Percentiles rank a stretch among this genome's conserved stretches.
Conservation (phyloP, 192 early-diverging fungal species). For the Coemansia interrupta region DNA sequence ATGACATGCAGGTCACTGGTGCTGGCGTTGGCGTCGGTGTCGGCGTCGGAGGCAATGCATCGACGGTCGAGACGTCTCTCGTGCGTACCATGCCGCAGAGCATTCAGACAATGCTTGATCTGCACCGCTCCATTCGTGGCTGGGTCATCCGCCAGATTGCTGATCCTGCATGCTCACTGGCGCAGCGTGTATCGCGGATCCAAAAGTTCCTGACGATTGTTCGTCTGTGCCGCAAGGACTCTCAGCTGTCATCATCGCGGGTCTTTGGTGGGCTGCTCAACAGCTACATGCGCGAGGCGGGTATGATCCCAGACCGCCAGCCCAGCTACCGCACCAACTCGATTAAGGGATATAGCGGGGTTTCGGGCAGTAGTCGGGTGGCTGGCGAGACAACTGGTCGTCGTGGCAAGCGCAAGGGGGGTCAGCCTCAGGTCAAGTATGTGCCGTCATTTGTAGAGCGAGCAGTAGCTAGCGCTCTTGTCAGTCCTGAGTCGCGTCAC, state of each 20-base stretch:
- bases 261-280: slow-evolving; percentile 50
- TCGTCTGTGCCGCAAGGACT: slow-evolving; percentile 53
- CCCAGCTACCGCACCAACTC: slow-evolving; percentile 43
- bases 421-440: slow-evolving; percentile 38
- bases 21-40: slow-evolving; percentile 15
- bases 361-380: slow-evolving; percentile 16
- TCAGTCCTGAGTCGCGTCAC: slow-evolving; percentile 67
- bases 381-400: slow-evolving; percentile 26
- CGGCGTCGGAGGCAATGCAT: slow-evolving; percentile 13
- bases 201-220: slow-evolving; percentile 62
- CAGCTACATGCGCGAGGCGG: slow-evolving; percentile 50
- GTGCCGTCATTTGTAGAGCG: slow-evolving; percentile 71
- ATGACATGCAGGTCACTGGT: slow-evolving; percentile 12
- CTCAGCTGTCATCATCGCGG: slow-evolving; percentile 35
- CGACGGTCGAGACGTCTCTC: slow-evolving; percentile 55
- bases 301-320: slow-evolving; percentile 50
- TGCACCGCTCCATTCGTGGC: slow-evolving; percentile 65
- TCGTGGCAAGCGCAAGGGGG: slow-evolving; percentile 38
- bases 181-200: slow-evolving; percentile 57
- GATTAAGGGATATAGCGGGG: slow-evolving; percentile 20
- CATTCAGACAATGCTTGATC: slow-evolving; percentile 62
- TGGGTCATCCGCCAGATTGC: slow-evolving; percentile 66
- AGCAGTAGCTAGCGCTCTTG: slow-evolving; percentile 63
- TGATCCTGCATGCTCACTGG: slow-evolving; percentile 43
- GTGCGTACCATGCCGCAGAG: slow-evolving; percentile 60